Percentiles rank a stretch among this genome's conserved stretches.
Conservation (phyloP, 768 basidiomycete genomes). For the Suillus plorans region DNA sequence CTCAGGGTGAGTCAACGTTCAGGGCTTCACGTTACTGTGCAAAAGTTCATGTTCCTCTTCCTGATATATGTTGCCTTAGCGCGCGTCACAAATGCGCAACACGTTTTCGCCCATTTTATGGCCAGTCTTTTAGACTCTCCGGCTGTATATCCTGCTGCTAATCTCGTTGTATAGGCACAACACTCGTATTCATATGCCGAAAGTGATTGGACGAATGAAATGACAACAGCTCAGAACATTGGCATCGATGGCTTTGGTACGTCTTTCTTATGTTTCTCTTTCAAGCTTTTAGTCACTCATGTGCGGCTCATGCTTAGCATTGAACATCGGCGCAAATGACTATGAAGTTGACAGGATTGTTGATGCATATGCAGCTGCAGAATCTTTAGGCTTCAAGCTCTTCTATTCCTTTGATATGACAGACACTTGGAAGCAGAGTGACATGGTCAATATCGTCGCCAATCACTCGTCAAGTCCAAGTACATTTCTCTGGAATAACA, state of each 20-base stretch:
- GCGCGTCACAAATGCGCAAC: constrained; percentile 1
- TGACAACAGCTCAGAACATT: constrained; percentile 17
- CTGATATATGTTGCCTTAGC: neutral
- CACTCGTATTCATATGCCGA: constrained; percentile 22
- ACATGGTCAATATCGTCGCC: constrained; percentile 15
- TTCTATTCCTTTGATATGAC: constrained; percentile 33
- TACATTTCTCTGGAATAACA: constrained; percentile 22
- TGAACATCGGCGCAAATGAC: constrained; percentile 24
- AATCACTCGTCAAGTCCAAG: constrained; percentile 30
- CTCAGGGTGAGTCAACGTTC: neutral
- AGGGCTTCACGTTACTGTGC: neutral
- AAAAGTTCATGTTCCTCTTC: neutral
- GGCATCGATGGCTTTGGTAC: constrained; percentile 21
- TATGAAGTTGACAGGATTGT: constrained; percentile 29
- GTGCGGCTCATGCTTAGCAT: constrained; percentile 14
- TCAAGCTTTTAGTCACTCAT: neutral
- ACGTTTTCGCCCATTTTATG: constrained; percentile 15
- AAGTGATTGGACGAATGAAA: constrained; percentile 19
- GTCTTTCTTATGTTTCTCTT: neutral
- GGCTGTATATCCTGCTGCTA: neutral
- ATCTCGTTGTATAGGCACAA: constrained; percentile 14
- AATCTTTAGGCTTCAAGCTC: constrained; percentile 33
- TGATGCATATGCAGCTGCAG: constrained; percentile 35
- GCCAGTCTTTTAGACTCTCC: neutral
- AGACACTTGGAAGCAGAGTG: constrained; percentile 30